Conservation (phyloP, 768 basidiomycete genomes). For the Mycena polygramma region DNA sequence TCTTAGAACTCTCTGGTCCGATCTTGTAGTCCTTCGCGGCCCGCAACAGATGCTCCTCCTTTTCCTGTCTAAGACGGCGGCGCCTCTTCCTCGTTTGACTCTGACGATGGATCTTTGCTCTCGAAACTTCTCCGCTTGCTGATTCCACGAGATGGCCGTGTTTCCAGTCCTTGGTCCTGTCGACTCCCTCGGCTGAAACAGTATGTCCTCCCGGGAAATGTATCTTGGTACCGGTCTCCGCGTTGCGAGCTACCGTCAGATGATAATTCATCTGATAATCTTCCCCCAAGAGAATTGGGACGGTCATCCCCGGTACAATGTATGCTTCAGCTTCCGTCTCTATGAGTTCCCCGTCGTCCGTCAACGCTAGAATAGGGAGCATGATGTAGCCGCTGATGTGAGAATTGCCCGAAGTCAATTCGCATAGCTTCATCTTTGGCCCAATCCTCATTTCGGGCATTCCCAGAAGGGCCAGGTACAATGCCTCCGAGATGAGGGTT, state of each 20-base stretch:
- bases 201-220: neutral
- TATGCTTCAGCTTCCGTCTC: conserved; percentile 8
- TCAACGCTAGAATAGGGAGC: neutral
- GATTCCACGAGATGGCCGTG: no score
- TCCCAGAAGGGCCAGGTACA: neutral
- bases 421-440: no score
- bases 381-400: conserved; percentile 5
- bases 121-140: no score
- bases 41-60: neutral
- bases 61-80: no score
- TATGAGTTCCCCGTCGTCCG: neutral
- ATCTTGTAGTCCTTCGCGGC: conserved; percentile 3
- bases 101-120: no score
- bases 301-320: conserved; percentile 3
- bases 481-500: conserved; percentile 9
- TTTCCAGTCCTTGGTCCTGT: no score
- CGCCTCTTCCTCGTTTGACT: no score
- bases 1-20: neutral
- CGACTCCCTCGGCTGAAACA: neutral
- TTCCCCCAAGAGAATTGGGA: conserved; percentile 6
- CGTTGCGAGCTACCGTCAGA: neutral
- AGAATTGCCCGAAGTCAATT: conserved; percentile 2
- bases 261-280: conserved; percentile 13
- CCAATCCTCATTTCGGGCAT: no score
- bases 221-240: neutral